phyloP scores from a whole-genome alignment of 352 stramenopile species.

The Phytopythium sindhum region DNA sequence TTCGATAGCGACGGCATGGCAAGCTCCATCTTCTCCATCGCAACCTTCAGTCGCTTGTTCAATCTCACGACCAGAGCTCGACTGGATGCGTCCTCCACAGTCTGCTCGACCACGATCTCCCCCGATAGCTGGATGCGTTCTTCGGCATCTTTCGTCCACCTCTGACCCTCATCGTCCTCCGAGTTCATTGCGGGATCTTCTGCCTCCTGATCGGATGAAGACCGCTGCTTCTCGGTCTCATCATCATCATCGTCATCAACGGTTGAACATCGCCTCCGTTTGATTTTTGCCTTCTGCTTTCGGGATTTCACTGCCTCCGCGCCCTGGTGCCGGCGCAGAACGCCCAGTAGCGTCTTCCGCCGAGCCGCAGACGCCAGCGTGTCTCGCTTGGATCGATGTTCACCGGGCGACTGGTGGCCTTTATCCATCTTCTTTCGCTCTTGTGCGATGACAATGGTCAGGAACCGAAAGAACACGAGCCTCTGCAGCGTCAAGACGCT shows the following conservation, averaged over 20 bases:
- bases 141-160: background rate
- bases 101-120: background rate
- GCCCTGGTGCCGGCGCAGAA: background rate
- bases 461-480: conserved; percentile 53
- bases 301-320: background rate
- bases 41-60: conserved; percentile 14
- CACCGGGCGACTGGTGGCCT: background rate
- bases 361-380: conserved; percentile 4
- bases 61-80: background rate
- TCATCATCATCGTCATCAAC: background rate
- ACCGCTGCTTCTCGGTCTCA: background rate
- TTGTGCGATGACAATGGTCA: conserved; percentile 31
- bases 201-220: background rate
- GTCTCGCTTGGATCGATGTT: conserved; percentile 8
- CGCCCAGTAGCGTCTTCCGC: background rate
- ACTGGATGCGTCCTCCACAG: background rate
- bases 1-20: conserved; percentile 18
- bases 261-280: background rate
- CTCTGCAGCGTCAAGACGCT: conserved; percentile 51
- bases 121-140: background rate
- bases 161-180: background rate
- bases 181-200: background rate
- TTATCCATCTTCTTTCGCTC: conserved; percentile 12
- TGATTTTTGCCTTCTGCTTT: conserved; percentile 5
- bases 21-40: conserved; percentile 20